Base-by-base conservation (phyloP, 2,329 filamentous ascomycete species). In the Botrytis cinerea region DNA sequence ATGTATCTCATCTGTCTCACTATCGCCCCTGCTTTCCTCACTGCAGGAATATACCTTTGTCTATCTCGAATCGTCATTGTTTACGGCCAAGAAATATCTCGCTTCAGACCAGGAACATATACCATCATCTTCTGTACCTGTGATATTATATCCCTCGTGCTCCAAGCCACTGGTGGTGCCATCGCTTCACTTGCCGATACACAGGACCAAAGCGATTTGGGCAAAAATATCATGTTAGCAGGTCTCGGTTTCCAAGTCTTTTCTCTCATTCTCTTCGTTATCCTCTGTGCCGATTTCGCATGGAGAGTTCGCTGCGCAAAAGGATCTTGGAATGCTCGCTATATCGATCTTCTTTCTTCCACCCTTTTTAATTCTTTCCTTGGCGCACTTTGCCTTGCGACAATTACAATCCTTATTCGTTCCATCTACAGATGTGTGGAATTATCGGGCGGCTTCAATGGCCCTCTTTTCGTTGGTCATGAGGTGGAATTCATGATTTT, bases 21-120 rank as follows among this genome's bases (percentile, higher is more conserved):
- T 0, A 80, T 80, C 35, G 78, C 78, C 10, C 79, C 78, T 3
- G 78, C 89, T 45, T 84, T 91, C 74, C 83, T 90, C 81, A 89
- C 88, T 81, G 87, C 89, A 76, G 86, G 85, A 6, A 87, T 91
- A 80, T 91, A 91, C 82, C 85, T 91, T 75, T 78, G 89, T 73
- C 83, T 82, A 5, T 87, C 88, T 54, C 86, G 89, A 70, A 74
- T 74, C 46, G 64, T 74, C 22, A 68, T 64, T 14, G 10, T 73
- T 67, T 87, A 89, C 71, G 88, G 88, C 9, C 80, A 82, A 2
- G 80, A 85, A 68, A 81, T 85, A 74, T 86, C 85, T 35, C 82
- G 83, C 40, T 81, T 87, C 71, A 83, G 82, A 59, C 84, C 86
- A 10, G 80, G 81, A 9, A 82, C 84, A 70, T 90, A 89, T 79